Evolutionary conservation across 2,329 filamentous ascomycete species (phyloP).

Genomic region (Esteya vermicola): DNA sequence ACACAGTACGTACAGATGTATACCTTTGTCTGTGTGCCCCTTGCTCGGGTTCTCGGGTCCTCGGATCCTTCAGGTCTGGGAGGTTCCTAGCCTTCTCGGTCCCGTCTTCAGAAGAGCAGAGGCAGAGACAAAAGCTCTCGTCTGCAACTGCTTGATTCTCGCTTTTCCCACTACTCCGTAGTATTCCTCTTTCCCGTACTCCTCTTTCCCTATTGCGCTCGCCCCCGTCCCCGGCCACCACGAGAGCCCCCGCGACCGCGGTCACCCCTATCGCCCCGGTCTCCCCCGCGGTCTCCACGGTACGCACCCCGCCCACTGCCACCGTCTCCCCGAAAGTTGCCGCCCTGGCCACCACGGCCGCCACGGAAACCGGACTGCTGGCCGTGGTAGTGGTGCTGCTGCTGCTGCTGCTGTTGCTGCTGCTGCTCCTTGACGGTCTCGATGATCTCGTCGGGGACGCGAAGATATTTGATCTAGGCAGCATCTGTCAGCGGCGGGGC

Average conservation of each 20-base stretch:
- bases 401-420: constrained; percentile 42
- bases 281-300: constrained; percentile 22
- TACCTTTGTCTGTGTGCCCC: no score
- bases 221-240: constrained; percentile 33
- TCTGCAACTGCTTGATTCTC: not conserved
- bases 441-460: constrained; percentile 93
- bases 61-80: no score
- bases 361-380: constrained; percentile 44
- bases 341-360: constrained; percentile 41
- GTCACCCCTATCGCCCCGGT: constrained; percentile 36
- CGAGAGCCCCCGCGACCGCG: constrained; percentile 40
- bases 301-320: constrained; percentile 38
- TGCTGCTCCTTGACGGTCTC: constrained; percentile 89
- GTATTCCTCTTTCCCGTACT: not conserved
- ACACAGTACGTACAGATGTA: no score
- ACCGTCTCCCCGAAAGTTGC: constrained; percentile 40
- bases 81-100: no score
- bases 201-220: constrained; percentile 7
- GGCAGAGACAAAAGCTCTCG: no score
- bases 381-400: constrained; percentile 7
- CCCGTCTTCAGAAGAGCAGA: no score
- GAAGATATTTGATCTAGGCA: constrained; percentile 86
- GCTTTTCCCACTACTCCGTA: no score
- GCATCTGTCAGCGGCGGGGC: not conserved
- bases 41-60: no score